Conservation (phyloP, 257 asterid genomes). For the Fraxinus americana region DNA sequence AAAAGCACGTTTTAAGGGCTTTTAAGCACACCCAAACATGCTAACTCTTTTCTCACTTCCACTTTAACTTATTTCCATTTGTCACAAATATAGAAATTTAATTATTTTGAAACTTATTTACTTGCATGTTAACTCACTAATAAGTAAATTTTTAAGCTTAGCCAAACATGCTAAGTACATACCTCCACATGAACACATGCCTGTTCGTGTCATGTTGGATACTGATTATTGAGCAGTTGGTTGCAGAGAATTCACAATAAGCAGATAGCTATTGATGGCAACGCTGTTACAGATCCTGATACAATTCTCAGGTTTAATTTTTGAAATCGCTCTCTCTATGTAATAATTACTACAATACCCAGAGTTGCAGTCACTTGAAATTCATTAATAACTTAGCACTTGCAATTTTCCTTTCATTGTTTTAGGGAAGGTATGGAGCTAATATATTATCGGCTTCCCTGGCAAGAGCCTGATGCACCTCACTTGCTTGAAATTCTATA, state of each 20-base stretch:
- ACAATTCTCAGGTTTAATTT: slow-evolving; percentile 62
- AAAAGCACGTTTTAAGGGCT: not conserved
- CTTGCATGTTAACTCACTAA: not conserved
- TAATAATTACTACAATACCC: slow-evolving; percentile 2
- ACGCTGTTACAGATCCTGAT: slow-evolving; percentile 56
- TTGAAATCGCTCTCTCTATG: slow-evolving; percentile 8
- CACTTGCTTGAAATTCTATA: slow-evolving; percentile 60
- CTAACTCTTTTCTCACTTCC: not conserved
- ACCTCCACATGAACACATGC: not conserved
- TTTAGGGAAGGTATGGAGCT: slow-evolving; percentile 65
- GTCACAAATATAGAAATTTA: not conserved
- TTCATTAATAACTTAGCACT: slow-evolving; percentile 1
- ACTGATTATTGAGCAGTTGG: slow-evolving; percentile 70
- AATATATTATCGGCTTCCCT: slow-evolving; percentile 83
- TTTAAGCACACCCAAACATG: too few relatives aligned
- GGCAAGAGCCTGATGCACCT: slow-evolving; percentile 96
- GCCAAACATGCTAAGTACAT: not conserved
- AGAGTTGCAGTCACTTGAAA: slow-evolving; percentile 13
- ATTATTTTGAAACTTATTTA: not conserved
- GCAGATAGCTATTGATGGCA: slow-evolving; percentile 73
- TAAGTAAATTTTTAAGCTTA: not conserved
- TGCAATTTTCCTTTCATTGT: not conserved
- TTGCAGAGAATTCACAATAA: slow-evolving; percentile 84
- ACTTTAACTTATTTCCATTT: not conserved
- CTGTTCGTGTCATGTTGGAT: not conserved